Percentiles rank a stretch among this genome's conserved stretches.
These are phyloP conservation scores for Recurvomyces mirabilis DNA, from an alignment of 495 filamentous ascomycete species.

Conservation along the genomic window DNA sequence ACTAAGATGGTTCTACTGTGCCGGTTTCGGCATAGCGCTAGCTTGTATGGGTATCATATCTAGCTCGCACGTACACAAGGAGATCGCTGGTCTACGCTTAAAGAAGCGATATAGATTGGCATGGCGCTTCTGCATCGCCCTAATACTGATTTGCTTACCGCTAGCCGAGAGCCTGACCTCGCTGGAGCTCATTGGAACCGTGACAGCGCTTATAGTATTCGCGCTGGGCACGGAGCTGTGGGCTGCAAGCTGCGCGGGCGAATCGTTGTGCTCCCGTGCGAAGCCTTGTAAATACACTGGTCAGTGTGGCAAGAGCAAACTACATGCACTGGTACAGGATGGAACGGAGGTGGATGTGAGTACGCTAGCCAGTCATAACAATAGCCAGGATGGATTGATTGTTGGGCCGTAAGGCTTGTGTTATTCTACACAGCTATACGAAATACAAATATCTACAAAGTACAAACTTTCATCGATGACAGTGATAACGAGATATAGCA, in stretches of 20 bases:
- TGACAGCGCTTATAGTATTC: conserved; percentile 37
- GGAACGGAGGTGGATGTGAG: conserved; percentile 31
- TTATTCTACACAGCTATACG: no score
- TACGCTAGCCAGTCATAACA: conserved; percentile 29
- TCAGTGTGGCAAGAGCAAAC: conserved; percentile 28
- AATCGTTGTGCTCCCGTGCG: conserved; percentile 22
- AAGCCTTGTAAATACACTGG: conserved; percentile 30
- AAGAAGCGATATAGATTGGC: conserved; percentile 36
- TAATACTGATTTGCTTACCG: conserved; percentile 40
- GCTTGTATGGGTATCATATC: conserved; percentile 40
- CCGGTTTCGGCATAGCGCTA: conserved; percentile 42
- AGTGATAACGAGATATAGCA: no score
- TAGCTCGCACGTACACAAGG: conserved; percentile 35
- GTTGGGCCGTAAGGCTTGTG: conserved; percentile 8
- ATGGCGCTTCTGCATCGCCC: conserved; percentile 37
- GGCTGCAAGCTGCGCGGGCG: conserved; percentile 36
- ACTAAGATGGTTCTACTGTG: conserved; percentile 49
- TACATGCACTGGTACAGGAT: conserved; percentile 29
- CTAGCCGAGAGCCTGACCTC: conserved; percentile 34
- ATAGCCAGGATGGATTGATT: conserved; percentile 3
- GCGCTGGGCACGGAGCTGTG: conserved; percentile 41
- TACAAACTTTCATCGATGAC: no score
- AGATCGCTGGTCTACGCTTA: conserved; percentile 33
- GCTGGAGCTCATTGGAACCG: conserved; percentile 39
- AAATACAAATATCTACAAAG: no score